Percentiles rank a stretch among this genome's conserved stretches.
These are phyloP conservation scores for Fragaria iinumae DNA, from an alignment of 306 rosid species.

Conservation along the genomic window DNA sequence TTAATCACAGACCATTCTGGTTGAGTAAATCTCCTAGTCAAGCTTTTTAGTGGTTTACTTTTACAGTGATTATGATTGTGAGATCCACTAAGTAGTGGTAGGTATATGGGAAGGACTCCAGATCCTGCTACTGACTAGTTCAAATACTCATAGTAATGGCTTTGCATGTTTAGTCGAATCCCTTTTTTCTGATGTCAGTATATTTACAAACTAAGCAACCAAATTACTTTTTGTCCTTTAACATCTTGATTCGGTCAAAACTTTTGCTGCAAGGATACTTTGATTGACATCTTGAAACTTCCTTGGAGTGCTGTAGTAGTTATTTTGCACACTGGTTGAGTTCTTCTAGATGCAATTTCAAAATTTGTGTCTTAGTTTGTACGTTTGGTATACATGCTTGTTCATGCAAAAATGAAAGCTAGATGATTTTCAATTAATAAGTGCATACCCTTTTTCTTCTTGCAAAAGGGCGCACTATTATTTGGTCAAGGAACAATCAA, in stretches of 20 bases:
- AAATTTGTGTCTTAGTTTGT: background rate
- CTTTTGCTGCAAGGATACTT: background rate
- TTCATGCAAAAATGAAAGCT: background rate
- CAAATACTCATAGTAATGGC: background rate
- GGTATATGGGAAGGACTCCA: background rate
- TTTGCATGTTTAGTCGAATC: background rate
- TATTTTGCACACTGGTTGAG: background rate
- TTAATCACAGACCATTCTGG: background rate
- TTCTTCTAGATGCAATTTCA: background rate
- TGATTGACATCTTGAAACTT: background rate
- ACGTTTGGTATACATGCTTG: background rate
- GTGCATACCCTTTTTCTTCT: background rate
- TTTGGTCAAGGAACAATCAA: background rate
- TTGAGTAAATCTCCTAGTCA: background rate
- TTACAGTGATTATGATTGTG: background rate
- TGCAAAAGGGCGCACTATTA: background rate
- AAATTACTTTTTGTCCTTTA: background rate
- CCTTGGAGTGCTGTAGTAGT: background rate
- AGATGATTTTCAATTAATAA: background rate
- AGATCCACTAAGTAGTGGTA: background rate
- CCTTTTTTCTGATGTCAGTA: background rate
- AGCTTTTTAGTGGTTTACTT: conserved; percentile 7
- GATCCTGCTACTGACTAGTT: background rate
- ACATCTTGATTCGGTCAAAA: background rate
- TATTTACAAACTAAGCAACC: background rate